Evolutionary conservation across 768 basidiomycete species (phyloP).

Genomic region (Hysterangium stoloniferum): DNA sequence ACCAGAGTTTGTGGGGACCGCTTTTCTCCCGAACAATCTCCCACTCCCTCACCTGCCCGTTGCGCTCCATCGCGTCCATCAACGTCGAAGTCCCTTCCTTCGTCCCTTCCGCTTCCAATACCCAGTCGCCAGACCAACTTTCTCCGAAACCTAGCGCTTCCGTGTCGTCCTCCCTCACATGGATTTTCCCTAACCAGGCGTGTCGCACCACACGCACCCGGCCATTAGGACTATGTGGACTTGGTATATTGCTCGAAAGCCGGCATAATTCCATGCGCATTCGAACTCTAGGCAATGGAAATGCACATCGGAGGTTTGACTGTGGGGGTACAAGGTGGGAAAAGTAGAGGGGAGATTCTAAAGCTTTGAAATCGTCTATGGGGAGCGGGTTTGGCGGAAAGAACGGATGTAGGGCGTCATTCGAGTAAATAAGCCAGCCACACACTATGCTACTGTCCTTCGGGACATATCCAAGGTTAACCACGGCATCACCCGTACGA

Average conservation of each 20-base stretch:
- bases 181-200: slow-evolving; percentile 55
- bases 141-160: slow-evolving; percentile 39
- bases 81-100: slow-evolving; percentile 20
- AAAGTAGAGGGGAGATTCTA: slow-evolving; percentile 76
- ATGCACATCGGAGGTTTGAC: not conserved
- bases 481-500: slow-evolving; percentile 71
- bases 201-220: slow-evolving; percentile 52
- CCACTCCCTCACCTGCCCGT: slow-evolving; percentile 13
- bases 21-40: slow-evolving; percentile 17
- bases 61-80: slow-evolving; percentile 11
- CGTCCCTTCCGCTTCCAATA: slow-evolving; percentile 74
- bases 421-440: slow-evolving; percentile 74
- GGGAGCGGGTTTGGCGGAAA: slow-evolving; percentile 43
- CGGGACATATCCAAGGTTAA: slow-evolving; percentile 74
- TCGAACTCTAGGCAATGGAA: not conserved
- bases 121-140: slow-evolving; percentile 74
- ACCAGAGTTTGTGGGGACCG: slow-evolving; percentile 16
- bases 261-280: not conserved
- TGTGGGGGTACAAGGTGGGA: slow-evolving; percentile 47
- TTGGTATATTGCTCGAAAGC: slow-evolving; percentile 21
- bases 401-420: slow-evolving; percentile 52
- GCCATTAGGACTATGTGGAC: slow-evolving; percentile 54
- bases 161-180: slow-evolving; percentile 28
- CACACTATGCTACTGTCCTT: slow-evolving; percentile 20
- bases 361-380: slow-evolving; percentile 39